Conservation (phyloP, 192 early-diverging fungal genomes). For the Coemansia furcata region DNA sequence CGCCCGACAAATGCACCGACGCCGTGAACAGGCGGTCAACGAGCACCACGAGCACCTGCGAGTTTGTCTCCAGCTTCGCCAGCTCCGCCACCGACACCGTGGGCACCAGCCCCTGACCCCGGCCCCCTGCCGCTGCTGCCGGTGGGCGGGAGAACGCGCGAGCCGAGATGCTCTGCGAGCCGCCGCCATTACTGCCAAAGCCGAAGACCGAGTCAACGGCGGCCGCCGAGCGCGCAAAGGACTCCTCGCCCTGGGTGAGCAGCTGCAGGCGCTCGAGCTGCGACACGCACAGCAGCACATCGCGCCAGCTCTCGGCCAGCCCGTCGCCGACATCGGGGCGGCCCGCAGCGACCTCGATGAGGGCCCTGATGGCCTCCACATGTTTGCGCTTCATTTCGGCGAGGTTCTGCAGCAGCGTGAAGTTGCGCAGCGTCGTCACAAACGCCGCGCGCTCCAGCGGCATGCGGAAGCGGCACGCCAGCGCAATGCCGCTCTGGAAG, state of each 20-base stretch:
- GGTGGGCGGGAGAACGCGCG: constrained; percentile 66
- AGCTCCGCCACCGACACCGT: constrained; percentile 66
- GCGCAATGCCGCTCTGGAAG: constrained; percentile 75
- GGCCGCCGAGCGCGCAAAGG: constrained; percentile 3
- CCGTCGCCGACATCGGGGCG: constrained; percentile 60
- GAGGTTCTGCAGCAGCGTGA: constrained; percentile 82
- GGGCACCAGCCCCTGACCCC: constrained; percentile 68
- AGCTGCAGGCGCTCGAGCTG: constrained; percentile 87
- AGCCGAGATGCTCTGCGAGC: constrained; percentile 31
- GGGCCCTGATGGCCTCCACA: constrained; percentile 82
- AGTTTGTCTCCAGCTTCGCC: constrained; percentile 60
- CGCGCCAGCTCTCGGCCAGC: constrained; percentile 71
- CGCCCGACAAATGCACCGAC: constrained; percentile 73
- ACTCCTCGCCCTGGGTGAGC: constrained; percentile 42
- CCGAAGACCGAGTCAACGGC: constrained; percentile 18
- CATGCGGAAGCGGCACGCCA: constrained; percentile 82
- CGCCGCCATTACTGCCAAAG: constrained; percentile 2
- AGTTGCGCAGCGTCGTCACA: constrained; percentile 84
- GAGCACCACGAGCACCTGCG: constrained; percentile 72
- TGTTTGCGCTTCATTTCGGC: constrained; percentile 89
- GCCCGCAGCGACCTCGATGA: constrained; percentile 73
- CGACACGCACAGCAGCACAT: constrained; percentile 79
- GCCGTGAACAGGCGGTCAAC: constrained; percentile 85
- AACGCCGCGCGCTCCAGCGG: constrained; percentile 89
- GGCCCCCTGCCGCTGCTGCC: constrained; percentile 27